Base-by-base conservation (phyloP, 2,329 filamentous ascomycete genomes). In the Chaetomiaceae sp. region DNA sequence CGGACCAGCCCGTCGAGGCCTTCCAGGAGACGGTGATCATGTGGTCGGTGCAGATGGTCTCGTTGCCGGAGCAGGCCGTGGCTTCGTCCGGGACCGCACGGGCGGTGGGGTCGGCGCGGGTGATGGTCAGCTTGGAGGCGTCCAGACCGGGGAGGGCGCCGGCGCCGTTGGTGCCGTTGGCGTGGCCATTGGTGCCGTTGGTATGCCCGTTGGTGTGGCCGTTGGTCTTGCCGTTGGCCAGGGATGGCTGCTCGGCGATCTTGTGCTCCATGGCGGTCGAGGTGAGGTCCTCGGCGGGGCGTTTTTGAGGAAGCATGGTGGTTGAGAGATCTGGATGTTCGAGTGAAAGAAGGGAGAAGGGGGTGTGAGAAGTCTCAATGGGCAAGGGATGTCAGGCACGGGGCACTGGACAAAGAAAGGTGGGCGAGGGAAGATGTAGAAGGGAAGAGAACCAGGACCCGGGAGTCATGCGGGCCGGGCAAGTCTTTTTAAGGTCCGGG, bases 21-120 rank as follows among this genome's bases (percentile, higher is more conserved):
- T 77, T 83, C 89, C 90, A 95, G 50, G 75, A 72, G 19, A 77
- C 85, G 47, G 84, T 85, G 64, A 94, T 77, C 90, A 96, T 95
- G 77, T 96, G 91, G 76, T 96, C 91, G 58, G 88, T 91, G 76
- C 79, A 81, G 66, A 83, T 72, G 59, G 78, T 81, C 67, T 79
- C 76, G 56, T 65, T 60, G 60, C 75, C 77, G 47, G 75, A 53
- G 60, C 71, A 72, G 62, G 77, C 77, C 36, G 64, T 61, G 56
- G 70, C 77, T 56, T 78, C 74, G 48, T 75, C 71, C 47, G 80
- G 81, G 45, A 84, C 80, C 46, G 71, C 59, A 57, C 78, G 79
- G 1, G 78, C 80, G 51, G 65, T 71, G 40, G 58, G 59, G 51
- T 71, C 68, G 52, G 77, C 81, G 60, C 72, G 71, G 57, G 72